Percentiles rank a stretch among this genome's conserved stretches.
These are phyloP conservation scores for Coprinellus aureogranulatus DNA, from an alignment of 768 basidiomycete species.

Conservation along the genomic window DNA sequence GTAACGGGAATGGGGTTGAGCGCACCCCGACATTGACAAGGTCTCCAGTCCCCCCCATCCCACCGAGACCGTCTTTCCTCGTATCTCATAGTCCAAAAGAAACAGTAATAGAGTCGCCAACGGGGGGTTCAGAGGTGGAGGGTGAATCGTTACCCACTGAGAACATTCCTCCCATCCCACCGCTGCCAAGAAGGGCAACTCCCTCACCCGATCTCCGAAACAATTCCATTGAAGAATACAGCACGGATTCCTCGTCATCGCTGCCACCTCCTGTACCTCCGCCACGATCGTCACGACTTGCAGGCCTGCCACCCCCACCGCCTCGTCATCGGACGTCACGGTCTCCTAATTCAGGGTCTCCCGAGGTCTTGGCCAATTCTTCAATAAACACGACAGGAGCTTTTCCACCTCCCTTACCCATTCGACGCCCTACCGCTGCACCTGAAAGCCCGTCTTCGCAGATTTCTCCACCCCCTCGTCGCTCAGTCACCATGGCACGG, in stretches of 20 bases:
- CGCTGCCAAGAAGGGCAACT: background rate
- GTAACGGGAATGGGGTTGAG: background rate
- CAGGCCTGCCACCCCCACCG: constrained; percentile 19
- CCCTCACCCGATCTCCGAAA: background rate
- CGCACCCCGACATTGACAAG: constrained; percentile 1
- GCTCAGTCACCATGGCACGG: constrained; percentile 19
- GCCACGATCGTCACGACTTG: constrained; percentile 4
- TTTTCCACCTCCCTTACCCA: constrained; percentile 47
- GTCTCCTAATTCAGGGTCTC: constrained; percentile 16
- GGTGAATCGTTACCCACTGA: background rate
- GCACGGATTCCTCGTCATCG: constrained; percentile 14
- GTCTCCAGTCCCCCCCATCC: background rate
- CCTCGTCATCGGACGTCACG: constrained; percentile 22
- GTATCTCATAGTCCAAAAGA: background rate
- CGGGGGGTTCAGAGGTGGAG: background rate
- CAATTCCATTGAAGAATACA: constrained; percentile 1
- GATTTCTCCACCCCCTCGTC: background rate
- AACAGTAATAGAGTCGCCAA: background rate
- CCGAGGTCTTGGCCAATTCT: constrained; percentile 10
- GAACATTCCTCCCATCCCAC: background rate
- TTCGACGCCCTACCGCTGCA: constrained; percentile 29
- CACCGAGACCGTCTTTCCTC: background rate
- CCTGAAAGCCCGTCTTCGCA: constrained; percentile 1
- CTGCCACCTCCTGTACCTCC: constrained; percentile 10
- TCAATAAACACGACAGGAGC: constrained; percentile 9